Evolutionary conservation across 257 asterid genomes (phyloP).

Genomic region (Leptodermis oblonga): DNA sequence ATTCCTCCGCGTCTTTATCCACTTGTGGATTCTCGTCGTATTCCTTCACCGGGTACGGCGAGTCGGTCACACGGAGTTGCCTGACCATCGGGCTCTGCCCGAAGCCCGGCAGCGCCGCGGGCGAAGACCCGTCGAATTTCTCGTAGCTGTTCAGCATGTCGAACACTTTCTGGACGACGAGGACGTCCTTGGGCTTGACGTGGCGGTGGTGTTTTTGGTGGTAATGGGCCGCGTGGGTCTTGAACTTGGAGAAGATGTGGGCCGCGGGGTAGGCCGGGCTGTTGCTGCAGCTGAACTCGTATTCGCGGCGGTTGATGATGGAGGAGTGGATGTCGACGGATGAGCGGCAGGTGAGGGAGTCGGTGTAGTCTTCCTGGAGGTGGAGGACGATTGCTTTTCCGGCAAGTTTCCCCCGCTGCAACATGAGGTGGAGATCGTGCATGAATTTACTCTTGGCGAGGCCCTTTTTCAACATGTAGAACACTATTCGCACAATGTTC

Average conservation of each 20-base stretch:
- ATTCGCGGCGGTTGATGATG: constrained; percentile 27
- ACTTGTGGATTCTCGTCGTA: constrained; percentile 33
- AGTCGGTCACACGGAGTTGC: constrained; percentile 42
- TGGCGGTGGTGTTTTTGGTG: background rate
- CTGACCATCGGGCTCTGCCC: constrained; percentile 38
- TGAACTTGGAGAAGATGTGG: constrained; percentile 20
- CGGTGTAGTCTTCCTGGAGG: constrained; percentile 19
- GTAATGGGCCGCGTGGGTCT: constrained; percentile 1
- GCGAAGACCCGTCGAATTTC: constrained; percentile 14
- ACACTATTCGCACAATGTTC: constrained; percentile 24
- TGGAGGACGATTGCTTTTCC: constrained; percentile 38
- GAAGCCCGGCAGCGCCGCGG: constrained; percentile 32
- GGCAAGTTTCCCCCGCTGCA: constrained; percentile 28
- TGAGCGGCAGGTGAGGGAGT: constrained; percentile 28
- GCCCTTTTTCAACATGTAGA: constrained; percentile 39
- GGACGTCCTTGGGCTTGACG: constrained; percentile 1
- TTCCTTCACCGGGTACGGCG: constrained; percentile 41
- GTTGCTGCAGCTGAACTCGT: constrained; percentile 48
- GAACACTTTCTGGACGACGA: constrained; percentile 20
- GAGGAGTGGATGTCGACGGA: constrained; percentile 28
- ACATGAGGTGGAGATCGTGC: constrained; percentile 22
- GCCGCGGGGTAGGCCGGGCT: constrained; percentile 21
- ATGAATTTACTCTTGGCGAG: constrained; percentile 29
- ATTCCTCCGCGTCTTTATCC: constrained; percentile 43
- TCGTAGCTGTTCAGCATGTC: constrained; percentile 20